Conservation (phyloP, 2,329 filamentous ascomycete species). For the Metarhizium guizhouense region DNA sequence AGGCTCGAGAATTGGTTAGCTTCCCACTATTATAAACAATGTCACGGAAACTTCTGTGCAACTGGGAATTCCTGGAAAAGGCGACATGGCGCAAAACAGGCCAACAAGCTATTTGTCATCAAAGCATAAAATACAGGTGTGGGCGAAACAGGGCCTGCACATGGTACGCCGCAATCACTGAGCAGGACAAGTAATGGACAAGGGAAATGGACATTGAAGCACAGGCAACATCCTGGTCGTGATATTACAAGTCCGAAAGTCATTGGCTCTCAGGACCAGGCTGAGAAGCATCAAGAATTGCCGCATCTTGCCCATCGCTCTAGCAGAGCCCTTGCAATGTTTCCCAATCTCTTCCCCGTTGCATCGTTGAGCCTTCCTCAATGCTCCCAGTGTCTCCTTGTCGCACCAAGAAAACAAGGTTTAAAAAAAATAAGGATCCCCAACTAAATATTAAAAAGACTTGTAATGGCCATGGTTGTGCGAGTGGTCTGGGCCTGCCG, state of each 20-base stretch:
- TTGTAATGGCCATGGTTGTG: constrained; percentile 2
- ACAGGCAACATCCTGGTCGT: constrained; percentile 12
- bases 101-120: neutral
- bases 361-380: neutral
- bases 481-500: neutral
- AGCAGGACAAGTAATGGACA: neutral
- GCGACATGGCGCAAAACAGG: neutral
- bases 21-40: neutral
- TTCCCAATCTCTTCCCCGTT: neutral
- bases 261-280: neutral
- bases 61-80: no score
- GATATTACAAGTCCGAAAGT: constrained; percentile 13
- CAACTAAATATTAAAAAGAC: constrained; percentile 7
- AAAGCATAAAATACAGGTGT: neutral
- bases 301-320: neutral
- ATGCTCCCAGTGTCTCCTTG: neutral
- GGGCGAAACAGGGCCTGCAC: no score
- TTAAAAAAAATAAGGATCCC: neutral
- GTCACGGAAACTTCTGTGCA: no score
- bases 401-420: neutral
- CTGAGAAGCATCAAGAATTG: neutral
- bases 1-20: neutral
- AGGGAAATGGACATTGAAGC: constrained; percentile 3
- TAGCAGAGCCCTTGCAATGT: neutral
- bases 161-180: neutral